Conservation (phyloP, 2,329 filamentous ascomycete species). For the Bipolaris gigantea region DNA sequence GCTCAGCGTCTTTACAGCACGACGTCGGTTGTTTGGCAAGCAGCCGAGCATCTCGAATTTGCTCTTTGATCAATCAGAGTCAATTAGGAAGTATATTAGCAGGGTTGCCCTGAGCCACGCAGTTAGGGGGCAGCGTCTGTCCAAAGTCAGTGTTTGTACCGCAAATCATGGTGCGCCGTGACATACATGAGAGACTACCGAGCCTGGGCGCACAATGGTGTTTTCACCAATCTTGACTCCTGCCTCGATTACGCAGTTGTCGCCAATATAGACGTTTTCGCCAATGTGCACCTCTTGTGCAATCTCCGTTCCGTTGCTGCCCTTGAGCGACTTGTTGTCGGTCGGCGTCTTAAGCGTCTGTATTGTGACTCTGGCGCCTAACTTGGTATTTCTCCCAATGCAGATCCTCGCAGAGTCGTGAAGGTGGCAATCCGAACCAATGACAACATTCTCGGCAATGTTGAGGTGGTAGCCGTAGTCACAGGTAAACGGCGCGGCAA, state of each 20-base stretch:
- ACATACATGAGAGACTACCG: constrained; percentile 58
- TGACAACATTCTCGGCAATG: constrained; percentile 80
- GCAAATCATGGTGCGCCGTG: not conserved
- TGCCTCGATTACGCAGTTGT: constrained; percentile 63
- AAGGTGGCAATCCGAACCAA: constrained; percentile 82
- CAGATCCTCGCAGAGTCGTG: constrained; percentile 82
- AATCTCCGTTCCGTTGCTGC: constrained; percentile 70
- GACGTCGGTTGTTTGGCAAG: not conserved
- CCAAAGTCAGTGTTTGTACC: constrained; percentile 16
- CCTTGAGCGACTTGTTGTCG: constrained; percentile 73
- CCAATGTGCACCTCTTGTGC: constrained; percentile 76
- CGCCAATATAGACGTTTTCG: constrained; percentile 68
- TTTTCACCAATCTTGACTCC: constrained; percentile 58
- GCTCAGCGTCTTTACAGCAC: not conserved
- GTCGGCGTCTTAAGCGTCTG: constrained; percentile 73
- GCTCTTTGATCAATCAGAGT: constrained; percentile 17
- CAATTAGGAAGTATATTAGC: constrained; percentile 34
- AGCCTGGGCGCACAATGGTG: constrained; percentile 57
- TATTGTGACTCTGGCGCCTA: constrained; percentile 83
- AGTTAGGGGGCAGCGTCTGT: constrained; percentile 52
- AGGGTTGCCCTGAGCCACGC: constrained; percentile 53
- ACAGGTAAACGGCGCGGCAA: constrained; percentile 88
- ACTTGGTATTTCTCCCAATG: constrained; percentile 72
- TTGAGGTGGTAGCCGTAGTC: constrained; percentile 95
- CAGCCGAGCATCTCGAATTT: not conserved